A percentile compares a stretch with the other conserved stretches of the same genome.
phyloP scores from a whole-genome alignment of 345 rosid species.

The Pelargonium nanum region DNA sequence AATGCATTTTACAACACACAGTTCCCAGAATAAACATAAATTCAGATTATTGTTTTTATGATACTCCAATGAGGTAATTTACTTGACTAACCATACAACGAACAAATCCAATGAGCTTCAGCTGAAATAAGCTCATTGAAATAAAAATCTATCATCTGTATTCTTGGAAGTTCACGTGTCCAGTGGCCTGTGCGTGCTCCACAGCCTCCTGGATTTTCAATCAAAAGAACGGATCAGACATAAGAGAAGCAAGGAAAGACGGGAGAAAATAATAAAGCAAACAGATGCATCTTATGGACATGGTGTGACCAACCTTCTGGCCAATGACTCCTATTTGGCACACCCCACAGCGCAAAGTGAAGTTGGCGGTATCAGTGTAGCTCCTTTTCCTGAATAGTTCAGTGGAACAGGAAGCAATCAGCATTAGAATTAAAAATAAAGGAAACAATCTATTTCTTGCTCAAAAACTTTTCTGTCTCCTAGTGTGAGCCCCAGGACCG shows the following conservation, averaged over 20 bases:
- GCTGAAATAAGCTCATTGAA: neutral
- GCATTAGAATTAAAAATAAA: neutral
- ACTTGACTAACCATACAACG: neutral
- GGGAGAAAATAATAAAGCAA: neutral
- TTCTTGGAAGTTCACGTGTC: conserved; percentile 91
- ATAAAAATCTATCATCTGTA: conserved; percentile 25
- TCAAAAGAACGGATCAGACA: neutral
- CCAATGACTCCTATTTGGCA: conserved; percentile 89
- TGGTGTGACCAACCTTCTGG: conserved; percentile 58
- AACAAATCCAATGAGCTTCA: neutral
- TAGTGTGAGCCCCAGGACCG: no score
- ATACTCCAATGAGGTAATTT: neutral
- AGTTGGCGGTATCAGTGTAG: conserved; percentile 69
- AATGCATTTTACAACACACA: neutral
- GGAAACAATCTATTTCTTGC: no score
- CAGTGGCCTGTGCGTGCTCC: conserved; percentile 91
- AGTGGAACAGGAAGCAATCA: neutral
- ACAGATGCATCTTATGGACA: neutral
- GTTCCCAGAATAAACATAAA: neutral
- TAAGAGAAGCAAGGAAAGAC: neutral
- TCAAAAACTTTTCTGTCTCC: no score
- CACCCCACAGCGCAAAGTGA: conserved; percentile 81
- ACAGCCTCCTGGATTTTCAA: conserved; percentile 52
- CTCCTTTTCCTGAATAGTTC: conserved; percentile 52
- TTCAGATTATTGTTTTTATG: no score